Evolutionary conservation across 768 basidiomycete genomes (phyloP).

Genomic region (Tulasnella sp.): DNA sequence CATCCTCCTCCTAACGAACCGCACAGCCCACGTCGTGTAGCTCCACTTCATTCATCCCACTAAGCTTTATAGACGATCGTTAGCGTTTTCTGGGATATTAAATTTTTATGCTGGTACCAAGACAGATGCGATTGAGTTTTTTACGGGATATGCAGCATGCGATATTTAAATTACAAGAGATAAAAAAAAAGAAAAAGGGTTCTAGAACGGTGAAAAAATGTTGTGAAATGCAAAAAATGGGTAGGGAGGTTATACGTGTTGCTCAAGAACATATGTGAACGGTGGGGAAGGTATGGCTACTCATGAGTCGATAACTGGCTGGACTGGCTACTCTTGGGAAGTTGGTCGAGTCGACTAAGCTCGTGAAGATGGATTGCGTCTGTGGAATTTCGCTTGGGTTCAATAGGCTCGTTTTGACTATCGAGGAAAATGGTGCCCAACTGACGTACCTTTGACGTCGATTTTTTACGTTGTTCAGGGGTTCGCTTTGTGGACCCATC

Average conservation of each 20-base stretch:
- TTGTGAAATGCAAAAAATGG: neutral
- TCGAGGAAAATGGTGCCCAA: neutral
- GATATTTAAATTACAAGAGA: no score
- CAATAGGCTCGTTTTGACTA: neutral
- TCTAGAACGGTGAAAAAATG: neutral
- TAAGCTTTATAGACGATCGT: no score
- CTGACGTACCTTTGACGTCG: neutral
- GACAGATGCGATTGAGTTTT: no score
- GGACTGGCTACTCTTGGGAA: neutral
- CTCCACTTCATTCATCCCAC: no score
- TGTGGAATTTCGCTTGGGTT: neutral
- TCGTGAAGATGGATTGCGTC: neutral
- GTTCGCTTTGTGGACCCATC: slow-evolving; percentile 1
- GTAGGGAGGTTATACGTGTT: no score
- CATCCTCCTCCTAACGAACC: neutral
- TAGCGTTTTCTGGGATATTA: no score
- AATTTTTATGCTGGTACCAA: no score
- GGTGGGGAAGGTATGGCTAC: neutral
- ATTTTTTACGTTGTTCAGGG: neutral
- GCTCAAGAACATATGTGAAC: neutral
- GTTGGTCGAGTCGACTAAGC: slow-evolving; percentile 5
- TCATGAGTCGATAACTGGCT: slow-evolving; percentile 2
- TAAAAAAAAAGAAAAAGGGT: no score
- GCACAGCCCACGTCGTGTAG: no score
- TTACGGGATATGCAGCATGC: no score